Conservation (phyloP, 1,284 basidiomycete genomes). For the Heterobasidion annosum region DNA sequence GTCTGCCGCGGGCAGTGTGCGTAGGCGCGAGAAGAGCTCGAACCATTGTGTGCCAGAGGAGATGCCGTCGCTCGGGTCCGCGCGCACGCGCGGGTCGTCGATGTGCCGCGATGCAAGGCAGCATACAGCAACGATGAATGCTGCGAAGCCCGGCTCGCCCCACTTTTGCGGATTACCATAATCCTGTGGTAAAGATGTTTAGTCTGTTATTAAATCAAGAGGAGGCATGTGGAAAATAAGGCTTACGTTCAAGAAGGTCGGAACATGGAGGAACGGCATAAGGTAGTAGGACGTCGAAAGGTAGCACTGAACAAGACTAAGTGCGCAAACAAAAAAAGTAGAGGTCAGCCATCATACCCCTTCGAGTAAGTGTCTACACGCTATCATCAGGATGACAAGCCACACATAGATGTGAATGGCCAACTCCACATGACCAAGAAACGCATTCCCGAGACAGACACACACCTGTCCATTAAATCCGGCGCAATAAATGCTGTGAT, state of each 20-base stretch:
- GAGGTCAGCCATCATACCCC: no score
- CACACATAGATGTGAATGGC: not conserved
- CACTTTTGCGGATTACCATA: slow-evolving; percentile 88
- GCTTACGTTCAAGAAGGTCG: slow-evolving; percentile 74
- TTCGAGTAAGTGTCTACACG: no score
- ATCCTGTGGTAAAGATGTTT: slow-evolving; percentile 38
- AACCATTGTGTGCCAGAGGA: slow-evolving; percentile 89
- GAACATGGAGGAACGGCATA: slow-evolving; percentile 85
- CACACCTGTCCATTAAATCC: slow-evolving; percentile 84
- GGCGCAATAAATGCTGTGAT: slow-evolving; percentile 73
- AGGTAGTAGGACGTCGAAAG: slow-evolving; percentile 88
- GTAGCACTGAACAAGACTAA: slow-evolving; percentile 69
- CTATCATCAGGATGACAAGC: no score
- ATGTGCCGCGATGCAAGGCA: slow-evolving; percentile 85
- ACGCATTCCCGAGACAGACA: not conserved
- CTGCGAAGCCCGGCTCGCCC: slow-evolving; percentile 87
- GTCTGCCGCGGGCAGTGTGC: slow-evolving; percentile 82
- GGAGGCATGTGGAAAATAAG: not conserved
- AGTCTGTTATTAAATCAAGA: slow-evolving; percentile 5
- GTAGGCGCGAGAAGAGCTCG: slow-evolving; percentile 74
- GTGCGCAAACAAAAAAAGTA: slow-evolving; percentile 8
- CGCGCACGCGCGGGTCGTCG: slow-evolving; percentile 80
- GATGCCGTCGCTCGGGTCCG: slow-evolving; percentile 70
- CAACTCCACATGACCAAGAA: not conserved
- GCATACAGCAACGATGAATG: slow-evolving; percentile 84